Evolutionary conservation across 1,139 yeast genomes (phyloP).

Genomic region (Pichia inconspicua): DNA sequence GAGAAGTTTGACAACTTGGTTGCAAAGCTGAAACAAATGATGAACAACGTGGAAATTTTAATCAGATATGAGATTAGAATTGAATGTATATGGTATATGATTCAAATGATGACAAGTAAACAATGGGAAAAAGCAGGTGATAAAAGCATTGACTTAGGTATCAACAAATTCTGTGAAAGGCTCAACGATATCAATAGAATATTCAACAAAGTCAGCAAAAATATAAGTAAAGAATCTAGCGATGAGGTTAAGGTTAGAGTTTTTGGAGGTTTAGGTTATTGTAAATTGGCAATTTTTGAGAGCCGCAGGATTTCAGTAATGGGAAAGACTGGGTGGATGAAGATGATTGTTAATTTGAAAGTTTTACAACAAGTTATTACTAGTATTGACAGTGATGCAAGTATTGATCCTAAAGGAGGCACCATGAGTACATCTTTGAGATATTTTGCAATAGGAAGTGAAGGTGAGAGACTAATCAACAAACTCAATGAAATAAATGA

Average conservation of each 20-base stretch:
- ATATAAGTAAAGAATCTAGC: slow-evolving; percentile 33
- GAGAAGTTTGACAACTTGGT: slow-evolving; percentile 9
- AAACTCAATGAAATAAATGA: slow-evolving; percentile 6
- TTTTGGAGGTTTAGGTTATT: slow-evolving; percentile 49
- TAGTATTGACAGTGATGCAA: slow-evolving; percentile 42
- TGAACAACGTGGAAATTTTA: slow-evolving; percentile 14
- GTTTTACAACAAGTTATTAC: slow-evolving; percentile 72
- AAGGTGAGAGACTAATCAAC: slow-evolving; percentile 12
- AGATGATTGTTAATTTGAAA: slow-evolving; percentile 58
- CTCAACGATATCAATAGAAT: slow-evolving; percentile 13
- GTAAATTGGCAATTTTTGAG: slow-evolving; percentile 48
- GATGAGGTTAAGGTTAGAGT: slow-evolving; percentile 24
- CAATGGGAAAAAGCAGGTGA: slow-evolving; percentile 12
- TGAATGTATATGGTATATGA: slow-evolving; percentile 16
- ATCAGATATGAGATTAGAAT: slow-evolving; percentile 16
- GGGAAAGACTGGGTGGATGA: slow-evolving; percentile 60
- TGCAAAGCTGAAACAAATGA: slow-evolving; percentile 5
- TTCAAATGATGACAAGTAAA: slow-evolving; percentile 13
- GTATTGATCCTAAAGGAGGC: background rate
- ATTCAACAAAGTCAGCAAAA: slow-evolving; percentile 31
- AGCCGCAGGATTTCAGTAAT: slow-evolving; percentile 48
- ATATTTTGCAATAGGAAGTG: slow-evolving; percentile 36
- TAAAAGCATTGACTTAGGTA: slow-evolving; percentile 14
- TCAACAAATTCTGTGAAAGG: slow-evolving; percentile 15
- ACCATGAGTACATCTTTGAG: slow-evolving; percentile 33